Percentiles rank a stretch among this genome's conserved stretches.
Conservation (phyloP, 116 monocot genomes). For the Trichopus zeylanicus region DNA sequence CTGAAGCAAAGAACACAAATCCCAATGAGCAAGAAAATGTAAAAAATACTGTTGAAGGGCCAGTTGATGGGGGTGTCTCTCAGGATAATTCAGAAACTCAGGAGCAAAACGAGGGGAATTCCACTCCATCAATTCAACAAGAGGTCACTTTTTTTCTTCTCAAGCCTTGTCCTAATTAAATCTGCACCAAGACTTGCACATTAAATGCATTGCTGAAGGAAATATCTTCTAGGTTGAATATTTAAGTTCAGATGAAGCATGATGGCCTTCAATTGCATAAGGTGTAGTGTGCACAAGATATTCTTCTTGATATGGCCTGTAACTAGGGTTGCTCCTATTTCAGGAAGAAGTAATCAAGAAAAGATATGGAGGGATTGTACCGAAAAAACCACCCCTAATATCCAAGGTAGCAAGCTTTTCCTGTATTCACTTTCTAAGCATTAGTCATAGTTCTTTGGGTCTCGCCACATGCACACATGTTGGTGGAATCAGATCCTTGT, state of each 20-base stretch:
- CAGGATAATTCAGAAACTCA: slow-evolving; percentile 6
- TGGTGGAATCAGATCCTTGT: too few species aligned
- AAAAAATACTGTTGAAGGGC: slow-evolving; percentile 2
- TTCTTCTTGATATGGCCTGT: neutral
- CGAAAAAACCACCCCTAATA: slow-evolving; percentile 85
- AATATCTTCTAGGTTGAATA: neutral
- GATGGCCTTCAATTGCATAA: neutral
- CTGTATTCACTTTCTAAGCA: neutral
- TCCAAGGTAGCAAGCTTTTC: slow-evolving; percentile 50
- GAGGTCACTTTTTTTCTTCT: slow-evolving; percentile 28
- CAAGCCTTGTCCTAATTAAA: neutral
- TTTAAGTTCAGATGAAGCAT: neutral
- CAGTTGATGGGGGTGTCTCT: slow-evolving; percentile 3
- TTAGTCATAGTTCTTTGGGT: too few species aligned
- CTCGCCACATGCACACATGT: too few species aligned
- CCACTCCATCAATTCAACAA: slow-evolving; percentile 39
- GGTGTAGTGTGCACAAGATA: neutral
- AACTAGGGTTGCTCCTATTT: neutral
- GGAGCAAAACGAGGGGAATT: slow-evolving; percentile 24
- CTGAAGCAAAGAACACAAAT: neutral
- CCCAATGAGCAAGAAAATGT: neutral
- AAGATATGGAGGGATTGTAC: slow-evolving; percentile 87
- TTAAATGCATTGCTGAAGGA: neutral
- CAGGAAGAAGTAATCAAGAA: slow-evolving; percentile 80
- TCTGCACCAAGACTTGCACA: neutral